Conservation (phyloP, 768 basidiomycete genomes). For the Calocybe cyanea region DNA sequence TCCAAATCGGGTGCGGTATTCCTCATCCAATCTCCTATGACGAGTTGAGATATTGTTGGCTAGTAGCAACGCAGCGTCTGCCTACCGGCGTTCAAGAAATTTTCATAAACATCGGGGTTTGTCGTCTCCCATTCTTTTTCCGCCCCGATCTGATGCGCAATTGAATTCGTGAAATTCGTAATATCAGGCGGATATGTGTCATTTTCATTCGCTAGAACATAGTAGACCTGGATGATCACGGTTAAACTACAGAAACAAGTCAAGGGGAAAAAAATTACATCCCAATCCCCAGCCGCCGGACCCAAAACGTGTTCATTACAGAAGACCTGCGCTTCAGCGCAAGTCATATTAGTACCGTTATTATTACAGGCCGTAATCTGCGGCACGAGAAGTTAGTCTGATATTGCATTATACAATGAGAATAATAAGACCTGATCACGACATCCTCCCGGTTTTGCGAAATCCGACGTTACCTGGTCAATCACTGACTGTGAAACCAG, state of each 20-base stretch:
- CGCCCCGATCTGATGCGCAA: slow-evolving; percentile 38
- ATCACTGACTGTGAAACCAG: slow-evolving; percentile 44
- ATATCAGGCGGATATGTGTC: slow-evolving; percentile 51
- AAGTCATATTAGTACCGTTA: slow-evolving; percentile 42
- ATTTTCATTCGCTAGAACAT: slow-evolving; percentile 39
- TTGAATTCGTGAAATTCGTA: slow-evolving; percentile 25
- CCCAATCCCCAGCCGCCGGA: slow-evolving; percentile 50
- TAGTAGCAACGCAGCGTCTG: not conserved
- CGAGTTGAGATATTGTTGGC: not conserved
- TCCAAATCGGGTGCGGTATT: slow-evolving; percentile 46
- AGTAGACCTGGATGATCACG: slow-evolving; percentile 34
- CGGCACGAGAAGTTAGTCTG: no score
- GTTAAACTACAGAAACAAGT: not conserved
- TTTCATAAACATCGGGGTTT: slow-evolving; percentile 38
- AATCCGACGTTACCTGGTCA: slow-evolving; percentile 37
- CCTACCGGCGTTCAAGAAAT: slow-evolving; percentile 47
- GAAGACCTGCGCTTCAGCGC: slow-evolving; percentile 51
- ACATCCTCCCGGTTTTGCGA: slow-evolving; percentile 43
- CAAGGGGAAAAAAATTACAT: slow-evolving; percentile 27
- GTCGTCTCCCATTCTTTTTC: slow-evolving; percentile 39
- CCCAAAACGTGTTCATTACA: slow-evolving; percentile 56
- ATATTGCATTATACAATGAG: no score
- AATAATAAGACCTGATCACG: slow-evolving; percentile 34
- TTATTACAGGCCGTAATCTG: slow-evolving; percentile 39
- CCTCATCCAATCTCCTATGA: slow-evolving; percentile 55